phyloP scores from a whole-genome alignment of 192 early-diverging fungal species.

The Nowakowskiella sp. region DNA sequence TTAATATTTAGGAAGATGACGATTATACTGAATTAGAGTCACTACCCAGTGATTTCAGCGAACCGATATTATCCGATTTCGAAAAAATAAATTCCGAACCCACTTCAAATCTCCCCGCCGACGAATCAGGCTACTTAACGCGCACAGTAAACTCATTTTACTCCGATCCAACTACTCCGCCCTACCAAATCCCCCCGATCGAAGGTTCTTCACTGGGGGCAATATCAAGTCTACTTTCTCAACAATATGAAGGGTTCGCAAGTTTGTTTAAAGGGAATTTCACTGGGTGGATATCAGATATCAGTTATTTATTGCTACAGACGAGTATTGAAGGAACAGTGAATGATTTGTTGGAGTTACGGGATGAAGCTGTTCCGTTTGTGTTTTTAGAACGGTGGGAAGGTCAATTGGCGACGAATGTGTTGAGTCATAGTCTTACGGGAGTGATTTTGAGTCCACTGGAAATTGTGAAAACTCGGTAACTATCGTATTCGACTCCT shows the following conservation, averaged over 20 bases:
- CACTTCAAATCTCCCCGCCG: constrained; percentile 10
- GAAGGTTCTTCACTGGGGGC: constrained; percentile 19
- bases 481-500: constrained; percentile 1
- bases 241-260: constrained; percentile 32
- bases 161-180: constrained; percentile 35
- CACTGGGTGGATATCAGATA: constrained; percentile 64
- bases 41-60: too few species aligned
- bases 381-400: constrained; percentile 21
- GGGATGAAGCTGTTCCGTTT: constrained; percentile 58
- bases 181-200: constrained; percentile 38
- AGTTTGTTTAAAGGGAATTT: constrained; percentile 45
- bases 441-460: constrained; percentile 80
- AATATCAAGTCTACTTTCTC: constrained; percentile 17
- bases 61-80: constrained; percentile 4
- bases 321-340: constrained; percentile 64
- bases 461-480: constrained; percentile 79
- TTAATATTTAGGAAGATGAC: too few species aligned
- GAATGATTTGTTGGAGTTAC: constrained; percentile 68
- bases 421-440: constrained; percentile 66
- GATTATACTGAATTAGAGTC: too few species aligned
- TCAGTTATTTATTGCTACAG: constrained; percentile 62
- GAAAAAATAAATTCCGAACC: neutral
- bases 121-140: constrained; percentile 37
- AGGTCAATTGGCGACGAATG: constrained; percentile 44
- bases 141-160: constrained; percentile 9